Base-by-base conservation (phyloP, 192 early-diverging fungal species). In the Coemansia sp. region DNA sequence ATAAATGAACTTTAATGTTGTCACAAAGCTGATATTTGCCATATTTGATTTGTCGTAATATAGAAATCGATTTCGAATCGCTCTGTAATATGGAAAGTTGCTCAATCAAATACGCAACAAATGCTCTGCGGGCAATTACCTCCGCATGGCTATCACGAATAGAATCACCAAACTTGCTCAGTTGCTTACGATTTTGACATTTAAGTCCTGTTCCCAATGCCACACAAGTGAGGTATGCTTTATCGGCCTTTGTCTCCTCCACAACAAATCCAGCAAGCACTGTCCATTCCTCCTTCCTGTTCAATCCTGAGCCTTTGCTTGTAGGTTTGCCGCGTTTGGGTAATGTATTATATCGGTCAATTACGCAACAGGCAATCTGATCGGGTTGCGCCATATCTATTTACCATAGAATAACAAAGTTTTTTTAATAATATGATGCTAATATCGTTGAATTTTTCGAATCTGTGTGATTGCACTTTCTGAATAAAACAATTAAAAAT, bases 121-220 rank as follows among this genome's bases (percentile, higher is more conserved):
- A 86, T 23, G 83, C 84, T 53, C 94, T 83, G 14, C 92, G 85
- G 27, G 91, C 89, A n/a, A 97, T 68, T 0, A 97, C 75, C 75
- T 97, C 94, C 2, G 93, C 94, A 74, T 97, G 94, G 65, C 83
- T 85, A 80, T 97, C 94, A 71, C 92, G 86, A 0, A 97, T 61
- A 5, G 84, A 38, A 54, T 88, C 87, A 25, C 93, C 93, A 27
- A 71, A 71, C 1, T 48, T 60, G 59, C 80, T 74, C 27, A 90
- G 77, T 69, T 88, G 85, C 44, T 69, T 76, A 28, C 73, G 66
- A 30, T 85, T 78, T 30, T 92, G 75, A 56, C 94, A 97, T 74
- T 95, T 97, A 25, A 93, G 82, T 12, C 94, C 94, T 2, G 93
- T 93, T 6, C 92, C 79, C 25, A 82, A 58, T 9, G 78, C 53